Evolutionary conservation across 2,329 filamentous ascomycete species (phyloP).

Genomic region (Alternaria atra): DNA sequence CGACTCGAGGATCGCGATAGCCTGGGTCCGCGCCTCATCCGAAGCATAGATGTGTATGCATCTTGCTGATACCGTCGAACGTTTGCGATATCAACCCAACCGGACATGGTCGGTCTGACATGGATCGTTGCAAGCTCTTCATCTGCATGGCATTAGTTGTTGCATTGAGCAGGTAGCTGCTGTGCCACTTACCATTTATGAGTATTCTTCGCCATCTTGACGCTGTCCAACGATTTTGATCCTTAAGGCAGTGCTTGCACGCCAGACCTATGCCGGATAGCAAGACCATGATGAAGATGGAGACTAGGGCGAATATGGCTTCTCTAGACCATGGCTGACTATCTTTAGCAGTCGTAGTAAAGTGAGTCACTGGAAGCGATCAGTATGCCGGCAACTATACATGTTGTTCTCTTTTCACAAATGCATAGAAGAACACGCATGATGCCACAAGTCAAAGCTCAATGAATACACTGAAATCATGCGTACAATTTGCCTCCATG

Average conservation of each 20-base stretch:
- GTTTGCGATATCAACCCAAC: not conserved
- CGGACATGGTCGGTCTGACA: not conserved
- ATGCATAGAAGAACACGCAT: too few species aligned
- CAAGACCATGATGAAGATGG: not conserved
- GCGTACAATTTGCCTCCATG: too few species aligned
- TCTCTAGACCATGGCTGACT: not conserved
- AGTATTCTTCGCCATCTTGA: not conserved
- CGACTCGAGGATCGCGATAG: not conserved
- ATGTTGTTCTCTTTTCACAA: too few species aligned
- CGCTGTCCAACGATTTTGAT: too few species aligned
- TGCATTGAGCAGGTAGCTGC: too few species aligned
- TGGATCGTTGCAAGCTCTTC: not conserved
- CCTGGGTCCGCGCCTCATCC: not conserved
- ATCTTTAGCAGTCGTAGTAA: too few species aligned
- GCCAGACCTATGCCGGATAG: not conserved
- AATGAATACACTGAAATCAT: too few species aligned
- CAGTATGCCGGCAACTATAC: not conserved
- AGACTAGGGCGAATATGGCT: not conserved
- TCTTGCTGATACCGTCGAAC: not conserved
- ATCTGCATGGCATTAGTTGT: not conserved
- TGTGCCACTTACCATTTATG: not conserved
- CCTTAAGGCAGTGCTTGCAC: not conserved
- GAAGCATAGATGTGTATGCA: not conserved
- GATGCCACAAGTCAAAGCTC: too few species aligned
- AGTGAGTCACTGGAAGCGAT: not conserved